Percentiles rank a stretch among this genome's conserved stretches.
Conservation (phyloP, 2,329 filamentous ascomycete species). For the Dactylonectria estremocensis region DNA sequence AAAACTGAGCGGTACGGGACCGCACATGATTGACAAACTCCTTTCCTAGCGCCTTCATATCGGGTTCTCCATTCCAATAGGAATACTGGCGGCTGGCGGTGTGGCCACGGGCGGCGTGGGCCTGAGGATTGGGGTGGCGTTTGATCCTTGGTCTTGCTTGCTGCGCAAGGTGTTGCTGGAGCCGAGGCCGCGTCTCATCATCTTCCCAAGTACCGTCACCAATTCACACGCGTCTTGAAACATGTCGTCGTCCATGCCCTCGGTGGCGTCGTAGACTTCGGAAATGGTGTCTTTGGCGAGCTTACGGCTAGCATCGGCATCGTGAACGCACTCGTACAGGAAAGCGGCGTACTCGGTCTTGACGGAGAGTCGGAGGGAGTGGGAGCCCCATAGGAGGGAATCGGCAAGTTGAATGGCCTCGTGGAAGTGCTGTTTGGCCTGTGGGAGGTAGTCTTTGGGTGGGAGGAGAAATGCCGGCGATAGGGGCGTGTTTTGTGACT, state of each 20-base stretch:
- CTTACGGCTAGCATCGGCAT: constrained; percentile 80
- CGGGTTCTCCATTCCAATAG: constrained; percentile 61
- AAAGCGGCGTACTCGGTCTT: constrained; percentile 96
- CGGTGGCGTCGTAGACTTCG: constrained; percentile 91
- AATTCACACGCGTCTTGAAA: constrained; percentile 93
- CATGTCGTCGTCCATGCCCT: constrained; percentile 95
- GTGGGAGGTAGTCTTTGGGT: constrained; percentile 83
- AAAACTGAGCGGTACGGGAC: not conserved
- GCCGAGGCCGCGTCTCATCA: constrained; percentile 83
- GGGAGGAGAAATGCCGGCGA: constrained; percentile 85
- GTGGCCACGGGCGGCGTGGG: constrained; percentile 44
- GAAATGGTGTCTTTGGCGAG: constrained; percentile 87
- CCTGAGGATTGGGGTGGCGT: constrained; percentile 41
- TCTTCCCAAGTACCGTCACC: constrained; percentile 87
- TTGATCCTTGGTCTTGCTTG: constrained; percentile 49
- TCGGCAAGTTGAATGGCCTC: constrained; percentile 84
- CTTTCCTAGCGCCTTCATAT: constrained; percentile 51
- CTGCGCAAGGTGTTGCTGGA: constrained; percentile 53
- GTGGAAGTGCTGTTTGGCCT: constrained; percentile 85
- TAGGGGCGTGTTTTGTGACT: constrained; percentile 54
- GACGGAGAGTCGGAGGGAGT: constrained; percentile 89
- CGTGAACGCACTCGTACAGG: constrained; percentile 92
- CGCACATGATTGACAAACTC: constrained; percentile 9
- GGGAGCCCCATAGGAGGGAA: constrained; percentile 84
- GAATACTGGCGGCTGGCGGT: constrained; percentile 47